Percentiles rank a stretch among this genome's conserved stretches.
These are phyloP conservation scores for Tolypocladium sp. DNA, from an alignment of 2,329 filamentous ascomycete species.

Conservation along the genomic window DNA sequence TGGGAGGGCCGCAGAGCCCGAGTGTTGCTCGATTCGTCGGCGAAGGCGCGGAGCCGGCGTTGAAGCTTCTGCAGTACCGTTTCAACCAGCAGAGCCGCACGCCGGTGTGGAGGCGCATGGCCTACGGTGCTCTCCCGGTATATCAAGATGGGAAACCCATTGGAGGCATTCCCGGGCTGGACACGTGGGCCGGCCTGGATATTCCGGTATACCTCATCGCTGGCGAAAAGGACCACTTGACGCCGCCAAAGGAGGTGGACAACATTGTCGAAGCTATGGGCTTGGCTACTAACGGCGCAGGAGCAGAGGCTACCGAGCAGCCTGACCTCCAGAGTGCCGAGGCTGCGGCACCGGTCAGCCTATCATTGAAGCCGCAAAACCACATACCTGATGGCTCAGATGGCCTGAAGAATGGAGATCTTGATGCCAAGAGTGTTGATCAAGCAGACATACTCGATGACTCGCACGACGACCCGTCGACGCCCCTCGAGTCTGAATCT, in stretches of 20 bases:
- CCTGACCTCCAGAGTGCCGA: constrained; percentile 25
- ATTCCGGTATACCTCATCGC: constrained; percentile 72
- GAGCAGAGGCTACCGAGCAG: not conserved
- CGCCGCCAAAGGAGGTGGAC: constrained; percentile 59
- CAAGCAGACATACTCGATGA: constrained; percentile 22
- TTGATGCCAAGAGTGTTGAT: not conserved
- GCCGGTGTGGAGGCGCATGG: constrained; percentile 74
- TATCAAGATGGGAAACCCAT: constrained; percentile 42
- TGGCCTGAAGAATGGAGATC: not conserved
- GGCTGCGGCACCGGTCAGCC: constrained; percentile 37
- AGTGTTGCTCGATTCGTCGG: constrained; percentile 77
- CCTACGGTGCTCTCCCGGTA: constrained; percentile 57
- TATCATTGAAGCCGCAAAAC: constrained; percentile 17
- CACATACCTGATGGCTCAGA: constrained; percentile 19
- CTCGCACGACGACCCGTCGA: constrained; percentile 33
- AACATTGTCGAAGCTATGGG: constrained; percentile 47
- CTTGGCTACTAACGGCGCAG: constrained; percentile 3
- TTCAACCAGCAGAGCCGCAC: constrained; percentile 81
- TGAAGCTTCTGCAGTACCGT: constrained; percentile 57
- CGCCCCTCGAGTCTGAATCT: constrained; percentile 29
- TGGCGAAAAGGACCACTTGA: constrained; percentile 68
- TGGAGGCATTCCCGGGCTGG: constrained; percentile 59
- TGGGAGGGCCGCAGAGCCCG: constrained; percentile 66
- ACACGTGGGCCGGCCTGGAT: constrained; percentile 63
- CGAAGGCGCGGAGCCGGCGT: constrained; percentile 51